These are phyloP conservation scores for Phytophthora hibernalis DNA, from an alignment of 352 stramenopile species.

Conservation along the genomic window DNA sequence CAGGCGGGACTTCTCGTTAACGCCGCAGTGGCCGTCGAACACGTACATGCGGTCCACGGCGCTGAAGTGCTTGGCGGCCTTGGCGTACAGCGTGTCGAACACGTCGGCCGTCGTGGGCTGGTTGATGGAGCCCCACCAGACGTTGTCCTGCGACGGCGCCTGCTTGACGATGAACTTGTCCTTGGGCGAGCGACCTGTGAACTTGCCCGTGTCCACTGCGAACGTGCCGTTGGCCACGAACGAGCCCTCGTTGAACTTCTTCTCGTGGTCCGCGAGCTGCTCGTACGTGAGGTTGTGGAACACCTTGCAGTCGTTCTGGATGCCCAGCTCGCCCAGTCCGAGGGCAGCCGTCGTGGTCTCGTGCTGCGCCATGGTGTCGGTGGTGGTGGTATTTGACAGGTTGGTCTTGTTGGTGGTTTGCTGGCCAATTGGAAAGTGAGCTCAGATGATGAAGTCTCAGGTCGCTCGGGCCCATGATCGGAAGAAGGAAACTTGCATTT, in stretches of 20 bases:
- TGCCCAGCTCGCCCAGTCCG: slow-evolving; percentile 88
- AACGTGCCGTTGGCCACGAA: slow-evolving; percentile 94
- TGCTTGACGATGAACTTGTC: slow-evolving; percentile 99
- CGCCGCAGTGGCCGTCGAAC: slow-evolving; percentile 96
- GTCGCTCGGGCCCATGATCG: too few relatives aligned
- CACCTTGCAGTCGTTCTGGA: slow-evolving; percentile 91
- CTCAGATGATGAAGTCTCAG: background rate
- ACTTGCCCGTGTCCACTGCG: slow-evolving; percentile 98
- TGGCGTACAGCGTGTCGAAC: slow-evolving; percentile 96
- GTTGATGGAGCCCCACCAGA: slow-evolving; percentile 98
- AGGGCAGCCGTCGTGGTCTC: slow-evolving; percentile 64
- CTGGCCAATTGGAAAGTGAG: slow-evolving; percentile 6
- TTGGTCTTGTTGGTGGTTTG: background rate
- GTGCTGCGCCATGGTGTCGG: slow-evolving; percentile 53
- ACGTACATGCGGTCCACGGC: slow-evolving; percentile 95
- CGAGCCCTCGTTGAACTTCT: slow-evolving; percentile 92
- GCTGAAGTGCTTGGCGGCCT: slow-evolving; percentile 94
- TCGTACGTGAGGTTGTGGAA: slow-evolving; percentile 97
- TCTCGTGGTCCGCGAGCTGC: slow-evolving; percentile 96
- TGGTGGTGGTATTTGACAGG: slow-evolving; percentile 6
- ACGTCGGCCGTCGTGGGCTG: slow-evolving; percentile 93
- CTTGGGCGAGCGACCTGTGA: slow-evolving; percentile 98
- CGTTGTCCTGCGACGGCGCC: slow-evolving; percentile 91
- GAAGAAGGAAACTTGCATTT: background rate
- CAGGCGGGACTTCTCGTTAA: slow-evolving; percentile 91